Percentiles rank a stretch among this genome's conserved stretches.
Evolutionary conservation across 83 land plant genomes (phyloP).

Genomic region (Diphasiastrum complanatum): DNA sequence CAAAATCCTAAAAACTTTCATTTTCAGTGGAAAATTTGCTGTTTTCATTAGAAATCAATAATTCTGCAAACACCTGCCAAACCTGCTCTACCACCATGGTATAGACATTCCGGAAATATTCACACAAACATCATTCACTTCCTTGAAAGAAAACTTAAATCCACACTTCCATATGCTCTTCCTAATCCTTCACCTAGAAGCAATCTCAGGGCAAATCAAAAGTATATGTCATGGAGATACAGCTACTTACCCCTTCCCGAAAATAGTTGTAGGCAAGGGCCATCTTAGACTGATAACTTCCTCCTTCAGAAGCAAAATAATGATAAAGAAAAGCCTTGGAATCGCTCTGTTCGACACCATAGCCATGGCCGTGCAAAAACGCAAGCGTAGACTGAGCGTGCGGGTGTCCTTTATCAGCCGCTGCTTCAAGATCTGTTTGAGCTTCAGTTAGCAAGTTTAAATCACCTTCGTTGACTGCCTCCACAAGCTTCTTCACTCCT

Average conservation of each 20-base stretch:
- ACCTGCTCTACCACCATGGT: no score
- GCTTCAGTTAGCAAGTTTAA: constrained; percentile 43
- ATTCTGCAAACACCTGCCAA: no score
- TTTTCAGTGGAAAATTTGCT: no score
- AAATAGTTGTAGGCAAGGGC: constrained; percentile 73
- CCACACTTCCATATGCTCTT: no score
- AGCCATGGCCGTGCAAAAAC: constrained; percentile 53
- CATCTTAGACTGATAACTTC: constrained; percentile 79
- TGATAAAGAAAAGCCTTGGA: constrained; percentile 69
- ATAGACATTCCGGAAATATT: no score
- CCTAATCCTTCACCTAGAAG: background rate
- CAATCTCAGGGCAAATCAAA: background rate
- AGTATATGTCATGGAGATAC: no score
- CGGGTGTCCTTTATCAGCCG: constrained; percentile 47
- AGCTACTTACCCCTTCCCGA: constrained; percentile 59
- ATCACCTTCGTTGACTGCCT: constrained; percentile 47
- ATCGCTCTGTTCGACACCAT: constrained; percentile 42
- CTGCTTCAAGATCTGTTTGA: constrained; percentile 38
- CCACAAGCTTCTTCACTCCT: constrained; percentile 50
- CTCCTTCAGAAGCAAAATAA: constrained; percentile 67
- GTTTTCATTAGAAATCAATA: no score
- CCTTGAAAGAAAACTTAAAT: no score
- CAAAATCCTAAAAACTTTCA: no score
- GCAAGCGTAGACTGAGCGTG: constrained; percentile 77
- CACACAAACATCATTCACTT: no score